Conservation (phyloP, 768 basidiomycete species). For the Phanerochaete carnosa region DNA sequence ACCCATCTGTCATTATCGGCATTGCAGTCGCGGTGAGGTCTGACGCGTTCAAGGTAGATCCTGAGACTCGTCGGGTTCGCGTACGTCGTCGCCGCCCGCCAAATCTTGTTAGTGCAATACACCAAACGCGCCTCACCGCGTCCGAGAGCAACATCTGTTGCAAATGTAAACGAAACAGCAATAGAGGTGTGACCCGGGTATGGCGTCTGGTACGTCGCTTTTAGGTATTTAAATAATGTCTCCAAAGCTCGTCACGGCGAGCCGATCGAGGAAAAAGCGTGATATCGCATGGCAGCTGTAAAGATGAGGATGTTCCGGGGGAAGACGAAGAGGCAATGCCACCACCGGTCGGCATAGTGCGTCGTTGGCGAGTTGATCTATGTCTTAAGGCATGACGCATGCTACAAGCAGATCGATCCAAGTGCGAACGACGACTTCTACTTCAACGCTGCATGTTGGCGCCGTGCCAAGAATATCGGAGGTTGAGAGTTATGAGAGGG, state of each 20-base stretch:
- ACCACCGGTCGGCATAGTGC: conserved; percentile 6
- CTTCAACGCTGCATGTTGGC: neutral
- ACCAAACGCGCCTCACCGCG: too few relatives aligned
- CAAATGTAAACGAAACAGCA: too few relatives aligned
- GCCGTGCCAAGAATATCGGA: neutral
- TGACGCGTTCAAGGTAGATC: conserved; percentile 39
- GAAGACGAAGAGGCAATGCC: conserved; percentile 11
- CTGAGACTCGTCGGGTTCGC: conserved; percentile 52
- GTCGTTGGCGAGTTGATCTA: neutral
- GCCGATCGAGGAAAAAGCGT: conserved; percentile 26
- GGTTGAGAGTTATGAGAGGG: neutral
- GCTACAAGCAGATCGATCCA: too few relatives aligned
- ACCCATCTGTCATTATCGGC: conserved; percentile 41
- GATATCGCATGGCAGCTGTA: conserved; percentile 26
- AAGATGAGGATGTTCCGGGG: conserved; percentile 37
- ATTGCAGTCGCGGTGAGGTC: conserved; percentile 28
- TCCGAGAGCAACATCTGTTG: too few relatives aligned
- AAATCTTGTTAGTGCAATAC: too few relatives aligned
- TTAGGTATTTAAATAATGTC: too few relatives aligned
- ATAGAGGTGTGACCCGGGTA: too few relatives aligned
- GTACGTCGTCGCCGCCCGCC: conserved; percentile 41
- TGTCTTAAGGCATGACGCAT: neutral
- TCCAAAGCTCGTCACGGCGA: conserved; percentile 12
- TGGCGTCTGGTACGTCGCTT: too few relatives aligned
- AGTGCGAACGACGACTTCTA: neutral